These are phyloP conservation scores for Linderniella brevidens DNA, from an alignment of 257 asterid genomes.

Conservation along the genomic window DNA sequence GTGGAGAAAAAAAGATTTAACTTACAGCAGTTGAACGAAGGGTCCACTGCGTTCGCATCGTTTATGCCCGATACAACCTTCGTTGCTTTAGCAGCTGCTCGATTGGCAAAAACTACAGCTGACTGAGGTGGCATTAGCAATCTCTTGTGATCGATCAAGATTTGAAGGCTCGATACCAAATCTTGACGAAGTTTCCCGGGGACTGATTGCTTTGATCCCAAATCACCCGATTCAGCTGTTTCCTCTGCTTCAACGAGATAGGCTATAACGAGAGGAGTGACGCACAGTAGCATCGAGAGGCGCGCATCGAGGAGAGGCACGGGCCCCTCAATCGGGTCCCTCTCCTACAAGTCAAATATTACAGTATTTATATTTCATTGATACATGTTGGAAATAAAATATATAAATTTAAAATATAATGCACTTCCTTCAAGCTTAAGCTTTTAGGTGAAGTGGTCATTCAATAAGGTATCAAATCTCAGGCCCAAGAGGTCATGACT, in stretches of 20 bases:
- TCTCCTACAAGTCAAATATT: constrained; percentile 38
- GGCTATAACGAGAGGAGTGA: constrained; percentile 73
- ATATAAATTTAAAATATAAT: too few relatives aligned
- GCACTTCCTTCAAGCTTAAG: too few relatives aligned
- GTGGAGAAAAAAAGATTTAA: constrained; percentile 5
- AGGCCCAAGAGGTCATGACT: too few relatives aligned
- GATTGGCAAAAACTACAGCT: constrained; percentile 61
- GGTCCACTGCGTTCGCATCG: constrained; percentile 36
- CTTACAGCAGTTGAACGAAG: constrained; percentile 78
- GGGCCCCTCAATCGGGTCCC: constrained; percentile 97
- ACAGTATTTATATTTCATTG: constrained; percentile 4
- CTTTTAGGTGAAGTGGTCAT: too few relatives aligned
- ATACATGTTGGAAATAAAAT: constrained; percentile 2
- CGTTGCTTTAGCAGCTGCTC: constrained; percentile 87
- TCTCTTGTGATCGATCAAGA: constrained; percentile 52
- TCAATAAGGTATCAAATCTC: too few relatives aligned
- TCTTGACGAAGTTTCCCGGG: constrained; percentile 40
- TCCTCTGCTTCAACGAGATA: constrained; percentile 93
- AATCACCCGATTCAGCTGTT: constrained; percentile 21
- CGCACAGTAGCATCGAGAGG: constrained; percentile 69
- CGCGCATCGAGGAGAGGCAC: constrained; percentile 92
- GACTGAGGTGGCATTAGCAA: constrained; percentile 70
- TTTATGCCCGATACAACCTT: constrained; percentile 50
- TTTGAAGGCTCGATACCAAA: constrained; percentile 59
- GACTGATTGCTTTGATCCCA: too few relatives aligned